Base-by-base conservation (phyloP, 192 early-diverging fungal species). In the Pilobolus umbonatus region DNA sequence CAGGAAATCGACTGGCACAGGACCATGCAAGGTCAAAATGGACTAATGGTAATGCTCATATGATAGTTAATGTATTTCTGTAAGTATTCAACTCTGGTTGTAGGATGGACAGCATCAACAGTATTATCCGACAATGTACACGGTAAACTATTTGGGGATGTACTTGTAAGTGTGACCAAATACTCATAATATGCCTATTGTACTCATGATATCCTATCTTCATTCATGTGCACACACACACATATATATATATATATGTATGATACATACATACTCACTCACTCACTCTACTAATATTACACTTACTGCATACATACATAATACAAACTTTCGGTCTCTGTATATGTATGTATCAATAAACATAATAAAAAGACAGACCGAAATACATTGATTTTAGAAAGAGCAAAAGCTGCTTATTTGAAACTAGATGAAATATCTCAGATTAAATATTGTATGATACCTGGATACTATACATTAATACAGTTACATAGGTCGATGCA, bases 401-500 rank as follows among this genome's bases (percentile, higher is more conserved):
- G 62, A 4, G 54, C 55, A 25, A 64, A 49, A 22, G 24, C 42
- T 7, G 62, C 62, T 2, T 64, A 64, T 57, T 42, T 46, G 10
- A 64, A 64, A 31, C 42, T 64, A 32, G 45, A 50, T n/a, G 62
- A 64, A 50, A 21, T 64, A 1, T 49, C 62, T 8, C 54, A 44
- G 22, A 36, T 35, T 24, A 64, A 64, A 26, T 59, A 25, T 28
- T 58, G 51, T 31, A 40, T 21, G 0, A 21, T 26, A 24, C 56
- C 43, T 31, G 29, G 17, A 0, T 52, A 28, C 17, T 40, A 62
- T 35, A 59, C 68, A 9, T 25, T 71, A 21, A 46, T 52, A 3
- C 68, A 71, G 25, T 34, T 65, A 9, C 62, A 65, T 46, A 56
- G 64, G 5, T 67, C 62, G 64, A 54, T 67, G 35, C 48, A 31